phyloP scores from a whole-genome alignment of 129 eudicot genomes.

The Flaveria bidentis region DNA sequence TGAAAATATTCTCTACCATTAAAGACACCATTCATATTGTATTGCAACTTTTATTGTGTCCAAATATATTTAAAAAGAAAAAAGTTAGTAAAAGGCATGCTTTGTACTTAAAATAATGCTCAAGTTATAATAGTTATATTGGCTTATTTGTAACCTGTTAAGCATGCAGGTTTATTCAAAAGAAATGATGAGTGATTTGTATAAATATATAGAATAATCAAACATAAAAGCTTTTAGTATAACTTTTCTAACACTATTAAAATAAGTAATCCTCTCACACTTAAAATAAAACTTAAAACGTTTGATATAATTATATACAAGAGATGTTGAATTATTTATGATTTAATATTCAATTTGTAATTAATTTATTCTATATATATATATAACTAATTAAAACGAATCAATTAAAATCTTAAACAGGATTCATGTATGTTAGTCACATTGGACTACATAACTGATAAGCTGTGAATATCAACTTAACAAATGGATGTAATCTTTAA shows the following conservation, averaged over 20 bases:
- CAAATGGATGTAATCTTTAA: too few species aligned
- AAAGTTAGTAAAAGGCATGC: conserved; percentile 34
- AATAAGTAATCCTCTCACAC: neutral
- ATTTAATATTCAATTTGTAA: neutral
- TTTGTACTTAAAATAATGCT: conserved; percentile 22
- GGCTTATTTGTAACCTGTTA: conserved; percentile 45
- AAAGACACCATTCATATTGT: neutral
- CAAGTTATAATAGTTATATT: conserved; percentile 31
- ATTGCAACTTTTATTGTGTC: conserved; percentile 24
- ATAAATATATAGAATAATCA: neutral
- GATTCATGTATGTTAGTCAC: neutral
- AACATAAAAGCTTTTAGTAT: neutral
- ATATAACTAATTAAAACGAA: too few species aligned
- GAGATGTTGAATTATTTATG: neutral
- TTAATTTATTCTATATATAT: too few species aligned
- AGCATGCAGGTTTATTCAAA: conserved; percentile 37
- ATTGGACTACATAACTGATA: neutral
- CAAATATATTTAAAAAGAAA: conserved; percentile 1
- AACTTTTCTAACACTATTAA: neutral
- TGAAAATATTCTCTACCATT: conserved; percentile 23
- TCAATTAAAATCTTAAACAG: too few species aligned
- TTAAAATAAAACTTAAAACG: neutral
- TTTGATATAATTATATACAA: too few species aligned
- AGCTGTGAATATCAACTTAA: neutral
- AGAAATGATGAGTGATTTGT: conserved; percentile 27